phyloP scores from a whole-genome alignment of 352 stramenopile species.

The Globisporangium perplexum region DNA sequence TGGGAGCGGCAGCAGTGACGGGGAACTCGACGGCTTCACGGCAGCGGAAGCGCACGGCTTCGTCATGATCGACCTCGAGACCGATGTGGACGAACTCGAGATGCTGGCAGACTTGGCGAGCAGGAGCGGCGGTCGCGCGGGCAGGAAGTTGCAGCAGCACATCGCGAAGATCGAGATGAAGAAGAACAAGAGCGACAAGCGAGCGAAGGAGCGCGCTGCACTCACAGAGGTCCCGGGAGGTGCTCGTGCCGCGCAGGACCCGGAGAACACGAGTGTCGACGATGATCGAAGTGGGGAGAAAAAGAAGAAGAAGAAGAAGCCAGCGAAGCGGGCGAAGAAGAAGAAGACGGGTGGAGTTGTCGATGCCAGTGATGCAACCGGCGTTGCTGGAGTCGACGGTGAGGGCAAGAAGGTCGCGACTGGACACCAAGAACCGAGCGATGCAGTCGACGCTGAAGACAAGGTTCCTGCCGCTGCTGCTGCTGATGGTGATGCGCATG shows the following conservation, averaged over 20 bases:
- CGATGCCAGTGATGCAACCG: background rate
- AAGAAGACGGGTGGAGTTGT: conserved; percentile 7
- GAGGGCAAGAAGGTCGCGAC: too few relatives aligned
- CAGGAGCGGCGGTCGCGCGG: conserved; percentile 6
- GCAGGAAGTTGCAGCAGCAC: background rate
- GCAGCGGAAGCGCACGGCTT: conserved; percentile 24
- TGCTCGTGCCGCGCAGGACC: too few relatives aligned
- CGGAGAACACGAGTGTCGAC: background rate
- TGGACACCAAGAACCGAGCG: background rate
- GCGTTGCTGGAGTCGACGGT: too few relatives aligned
- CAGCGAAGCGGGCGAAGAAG: conserved; percentile 21
- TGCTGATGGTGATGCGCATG: background rate
- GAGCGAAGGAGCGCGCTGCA: background rate
- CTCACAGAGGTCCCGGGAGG: background rate
- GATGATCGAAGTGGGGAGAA: too few relatives aligned
- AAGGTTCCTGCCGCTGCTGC: conserved; percentile 6
- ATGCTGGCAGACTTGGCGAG: conserved; percentile 25
- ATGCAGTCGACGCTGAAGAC: background rate
- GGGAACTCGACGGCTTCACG: conserved; percentile 9
- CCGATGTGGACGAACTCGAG: conserved; percentile 34
- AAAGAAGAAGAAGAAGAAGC: conserved; percentile 3
- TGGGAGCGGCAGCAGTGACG: background rate
- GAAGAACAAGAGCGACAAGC: background rate
- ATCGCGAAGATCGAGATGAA: conserved; percentile 3
- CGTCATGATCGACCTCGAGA: conserved; percentile 34